Evolutionary conservation across 2,329 filamentous ascomycete genomes (phyloP), one percentile per base, ranked within the genome.

Genomic region (Pseudogymnoascus sp.): DNA sequence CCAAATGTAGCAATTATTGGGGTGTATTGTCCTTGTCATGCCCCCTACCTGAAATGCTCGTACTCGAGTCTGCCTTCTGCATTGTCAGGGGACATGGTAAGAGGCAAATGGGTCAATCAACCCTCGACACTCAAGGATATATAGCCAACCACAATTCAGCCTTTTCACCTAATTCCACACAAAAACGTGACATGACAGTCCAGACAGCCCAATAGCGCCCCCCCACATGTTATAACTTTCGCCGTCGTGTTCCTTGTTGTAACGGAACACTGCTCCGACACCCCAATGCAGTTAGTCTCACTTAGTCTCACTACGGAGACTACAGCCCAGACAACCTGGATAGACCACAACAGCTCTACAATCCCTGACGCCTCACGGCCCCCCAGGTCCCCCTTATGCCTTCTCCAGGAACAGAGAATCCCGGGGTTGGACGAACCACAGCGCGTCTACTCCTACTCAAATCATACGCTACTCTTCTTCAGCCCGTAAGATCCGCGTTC

Each of bases 401-500:
- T 6, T 14, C 20, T 20, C 41, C n/a, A 50, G 41, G 8, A 50
- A 50, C n/a, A 50, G 25, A 16, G 9, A 50, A 50, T 30, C 43
- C 43, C 30, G 43, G 43, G 43, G 43, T 50, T 50, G 43, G 43
- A 50, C 43, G 43, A 50, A 50, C 43, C 43, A 50, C 43, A 30
- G 43, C 25, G 25, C 22, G 22, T 50, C 43, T 30, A 50, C 22
- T 12, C 25, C 25, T 30, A 7, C 43, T 30, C 2, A 25, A 11
- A 14, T 30, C 43, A 16, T 8, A 50, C 43, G 43, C 43, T 18
- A 50, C 43, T 50, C 25, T 12, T 20, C 43, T 50, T 50, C 43
- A 50, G 43, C 43, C 43, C 43, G 43, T 50, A 14, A 50, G 43
- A 50, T 18, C 43, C 43, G 43, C 25, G 7, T 50, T 16, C 43